Evolutionary conservation across 2,329 filamentous ascomycete species (phyloP).

Genomic region (Myriosclerotinia scirpicola): DNA sequence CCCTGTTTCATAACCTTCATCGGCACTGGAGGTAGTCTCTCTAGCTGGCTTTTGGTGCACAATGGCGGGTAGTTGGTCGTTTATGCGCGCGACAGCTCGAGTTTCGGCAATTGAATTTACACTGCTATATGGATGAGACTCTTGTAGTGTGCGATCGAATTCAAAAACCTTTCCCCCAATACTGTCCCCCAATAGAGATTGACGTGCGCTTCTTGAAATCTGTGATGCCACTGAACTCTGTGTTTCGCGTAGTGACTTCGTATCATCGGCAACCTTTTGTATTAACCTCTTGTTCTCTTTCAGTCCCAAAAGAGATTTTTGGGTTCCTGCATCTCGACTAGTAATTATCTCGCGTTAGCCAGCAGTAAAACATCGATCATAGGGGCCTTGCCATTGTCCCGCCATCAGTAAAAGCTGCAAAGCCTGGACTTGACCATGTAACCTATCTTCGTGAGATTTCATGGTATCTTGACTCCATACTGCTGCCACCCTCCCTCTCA

Average conservation of each 20-base stretch:
- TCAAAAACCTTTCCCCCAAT: slow-evolving; percentile 2
- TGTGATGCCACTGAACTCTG: slow-evolving; percentile 19
- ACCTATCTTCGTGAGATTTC: slow-evolving; percentile 24
- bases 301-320: slow-evolving; percentile 18
- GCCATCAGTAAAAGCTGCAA: slow-evolving; percentile 26
- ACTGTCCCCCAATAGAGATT: not conserved
- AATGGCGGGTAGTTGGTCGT: not conserved
- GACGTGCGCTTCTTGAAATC: not conserved
- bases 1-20: slow-evolving; percentile 15
- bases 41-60: not conserved
- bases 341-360: not conserved
- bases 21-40: not conserved
- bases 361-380: not conserved
- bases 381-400: slow-evolving; percentile 22
- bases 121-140: not conserved
- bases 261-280: slow-evolving; percentile 24
- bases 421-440: slow-evolving; percentile 25
- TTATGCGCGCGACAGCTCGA: not conserved
- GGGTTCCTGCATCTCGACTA: slow-evolving; percentile 20
- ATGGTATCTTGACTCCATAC: slow-evolving; percentile 25
- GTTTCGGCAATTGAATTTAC: not conserved
- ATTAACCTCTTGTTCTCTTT: slow-evolving; percentile 23
- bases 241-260: slow-evolving; percentile 18
- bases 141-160: slow-evolving; percentile 10
- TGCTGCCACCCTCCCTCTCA: slow-evolving; percentile 6